Percentiles rank a stretch among this genome's conserved stretches.
Evolutionary conservation across 2,329 filamentous ascomycete genomes (phyloP).

Genomic region (Claviceps sorghi): DNA sequence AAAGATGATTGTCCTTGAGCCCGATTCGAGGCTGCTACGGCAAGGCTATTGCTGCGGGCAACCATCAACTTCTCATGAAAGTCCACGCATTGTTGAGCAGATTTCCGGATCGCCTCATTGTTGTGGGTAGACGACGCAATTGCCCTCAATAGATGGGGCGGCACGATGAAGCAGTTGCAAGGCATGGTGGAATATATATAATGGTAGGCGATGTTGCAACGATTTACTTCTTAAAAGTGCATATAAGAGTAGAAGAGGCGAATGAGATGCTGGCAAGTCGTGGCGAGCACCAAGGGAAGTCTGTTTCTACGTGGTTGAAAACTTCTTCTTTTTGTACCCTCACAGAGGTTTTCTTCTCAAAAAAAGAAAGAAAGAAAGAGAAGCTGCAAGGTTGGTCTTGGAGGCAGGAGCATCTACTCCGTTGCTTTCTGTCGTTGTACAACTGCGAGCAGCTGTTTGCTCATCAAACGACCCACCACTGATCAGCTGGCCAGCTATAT

Average conservation of each 20-base stretch:
- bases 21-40: conserved; percentile 14
- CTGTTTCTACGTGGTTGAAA: background rate
- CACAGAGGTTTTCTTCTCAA: background rate
- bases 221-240: background rate
- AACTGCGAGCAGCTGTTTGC: background rate
- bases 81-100: conserved; percentile 22
- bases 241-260: background rate
- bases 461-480: background rate
- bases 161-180: conserved; percentile 26
- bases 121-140: conserved; percentile 27
- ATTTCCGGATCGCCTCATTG: conserved; percentile 19
- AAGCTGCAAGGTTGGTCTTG: background rate
- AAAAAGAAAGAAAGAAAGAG: too few relatives aligned
- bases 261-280: background rate
- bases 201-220: background rate
- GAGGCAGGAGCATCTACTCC: background rate
- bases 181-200: conserved; percentile 7
- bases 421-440: background rate
- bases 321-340: background rate
- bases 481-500: background rate
- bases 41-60: conserved; percentile 21
- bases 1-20: conserved; percentile 11
- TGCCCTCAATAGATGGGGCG: conserved; percentile 29
- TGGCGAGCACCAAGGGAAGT: background rate
- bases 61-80: conserved; percentile 17